Evolutionary conservation across 257 asterid genomes (phyloP), one percentile per base, ranked within the genome.

Genomic region (Plantago major): DNA sequence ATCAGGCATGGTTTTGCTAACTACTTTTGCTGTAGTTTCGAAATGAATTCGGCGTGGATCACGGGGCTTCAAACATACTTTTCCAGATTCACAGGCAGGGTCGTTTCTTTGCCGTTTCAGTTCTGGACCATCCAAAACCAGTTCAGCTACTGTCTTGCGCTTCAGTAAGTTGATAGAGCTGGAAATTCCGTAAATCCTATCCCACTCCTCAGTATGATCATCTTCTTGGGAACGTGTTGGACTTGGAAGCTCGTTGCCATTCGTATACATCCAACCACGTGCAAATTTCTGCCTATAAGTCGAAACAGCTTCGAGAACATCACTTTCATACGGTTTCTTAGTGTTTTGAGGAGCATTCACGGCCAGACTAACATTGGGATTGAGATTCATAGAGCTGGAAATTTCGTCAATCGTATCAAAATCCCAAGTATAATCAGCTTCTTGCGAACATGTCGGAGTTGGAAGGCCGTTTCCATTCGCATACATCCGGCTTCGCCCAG

Each of bases 361-460:
- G 10, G 59, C 66, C 74, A 66, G 50, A 56, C 63, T 58, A 56
- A 33, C 58, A 22, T 22, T 22, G 26, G 26, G 26, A 55, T 75
- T 76, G 56, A 53, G 78, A 54, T 53, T 48, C 69, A 69, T 19
- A 2, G 26, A 22, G 26, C 26, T 22, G 26, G 26, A 22, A 2
- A 22, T 22, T 22, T 22, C 26, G 26, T 22, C 26, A 22, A 22
- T 22, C 67, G 82, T 22, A 22, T 22, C 26, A 22, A 22, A 22
- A 22, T 22, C 26, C 26, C 26, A 72, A 76, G 97, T 87, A 64
- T 88, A 72, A 67, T 83, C 84, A 62, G 78, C 88, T 52, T 89
- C 95, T 75, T 81, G 95, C 4, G 99, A 93, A 63, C 97, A 97
- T 42, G 97, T 89, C 58, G 97, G 99, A 73, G 97, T 93, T 46